A percentile compares a stretch with the other conserved stretches of the same genome.
Evolutionary conservation across 805 yeast genomes (phyloP).

Genomic region (Suhomyces prunicola): DNA sequence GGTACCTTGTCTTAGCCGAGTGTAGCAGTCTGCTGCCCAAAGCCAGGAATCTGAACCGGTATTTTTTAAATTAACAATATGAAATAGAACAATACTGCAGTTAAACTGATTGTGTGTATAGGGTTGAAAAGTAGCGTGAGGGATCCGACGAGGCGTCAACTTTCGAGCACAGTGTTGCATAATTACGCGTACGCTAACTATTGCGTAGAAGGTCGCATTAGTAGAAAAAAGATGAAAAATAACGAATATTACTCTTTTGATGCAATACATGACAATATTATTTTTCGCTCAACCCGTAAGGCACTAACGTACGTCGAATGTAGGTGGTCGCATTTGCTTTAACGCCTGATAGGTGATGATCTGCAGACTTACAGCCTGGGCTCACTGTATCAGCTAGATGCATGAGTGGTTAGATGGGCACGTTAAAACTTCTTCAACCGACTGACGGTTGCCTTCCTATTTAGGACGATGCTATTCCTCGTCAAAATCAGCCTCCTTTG

Average conservation of each 20-base stretch:
- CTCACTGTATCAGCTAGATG: not conserved
- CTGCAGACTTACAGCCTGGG: not conserved
- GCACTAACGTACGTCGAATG: not conserved
- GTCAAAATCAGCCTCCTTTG: not conserved
- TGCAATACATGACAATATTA: not conserved
- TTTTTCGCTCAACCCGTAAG: not conserved
- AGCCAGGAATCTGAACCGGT: not conserved
- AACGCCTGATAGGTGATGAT: not conserved
- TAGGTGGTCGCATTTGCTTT: not conserved
- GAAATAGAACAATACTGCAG: not conserved
- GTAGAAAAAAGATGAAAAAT: not conserved
- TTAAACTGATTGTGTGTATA: not conserved
- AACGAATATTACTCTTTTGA: not conserved
- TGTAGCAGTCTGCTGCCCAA: not conserved
- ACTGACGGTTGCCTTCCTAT: not conserved
- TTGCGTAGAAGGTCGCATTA: not conserved
- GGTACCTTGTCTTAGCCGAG: slow-evolving; percentile 1
- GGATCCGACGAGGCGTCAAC: not conserved
- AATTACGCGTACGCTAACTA: not conserved
- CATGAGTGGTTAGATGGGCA: not conserved
- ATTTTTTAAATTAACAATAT: not conserved
- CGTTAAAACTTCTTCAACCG: not conserved
- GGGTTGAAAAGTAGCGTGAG: not conserved
- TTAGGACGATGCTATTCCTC: not conserved
- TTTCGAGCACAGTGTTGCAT: not conserved